Conservation (phyloP, 345 rosid genomes). For the Moricandia moricandioides region DNA sequence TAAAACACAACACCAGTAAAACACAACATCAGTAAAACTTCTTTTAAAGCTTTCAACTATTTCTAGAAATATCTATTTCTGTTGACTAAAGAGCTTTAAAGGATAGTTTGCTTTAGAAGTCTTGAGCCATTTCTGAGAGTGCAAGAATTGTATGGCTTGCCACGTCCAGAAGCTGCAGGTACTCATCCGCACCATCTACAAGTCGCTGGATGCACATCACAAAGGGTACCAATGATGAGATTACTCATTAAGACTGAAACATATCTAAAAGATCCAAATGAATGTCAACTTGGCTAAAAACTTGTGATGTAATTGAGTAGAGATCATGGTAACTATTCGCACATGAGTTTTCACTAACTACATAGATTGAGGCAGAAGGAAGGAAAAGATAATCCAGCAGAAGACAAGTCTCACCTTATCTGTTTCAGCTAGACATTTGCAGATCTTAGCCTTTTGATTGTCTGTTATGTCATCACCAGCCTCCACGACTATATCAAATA, state of each 20-base stretch:
- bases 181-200: constrained; percentile 93
- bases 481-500: constrained; percentile 63
- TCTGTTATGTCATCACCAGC: constrained; percentile 69
- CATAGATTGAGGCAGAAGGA: not conserved
- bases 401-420: constrained; percentile 59
- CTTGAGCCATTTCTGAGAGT: constrained; percentile 72
- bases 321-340: not conserved
- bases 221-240: not conserved
- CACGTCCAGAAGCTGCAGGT: constrained; percentile 87
- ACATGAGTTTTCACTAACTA: constrained; percentile 1
- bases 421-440: constrained; percentile 68
- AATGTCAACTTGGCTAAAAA: not conserved
- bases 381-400: not conserved
- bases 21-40: too few relatives aligned
- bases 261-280: not conserved
- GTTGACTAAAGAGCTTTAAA: constrained; percentile 5
- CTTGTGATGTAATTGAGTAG: not conserved
- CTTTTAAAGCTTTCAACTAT: too few relatives aligned
- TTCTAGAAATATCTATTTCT: too few relatives aligned
- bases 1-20: too few relatives aligned
- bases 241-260: not conserved
- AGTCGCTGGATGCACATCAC: constrained; percentile 62
- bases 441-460: constrained; percentile 88
- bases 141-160: constrained; percentile 67
- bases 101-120: constrained; percentile 24